phyloP scores from a whole-genome alignment of 805 yeast genomes.

The Zygoascus biomembranicola region DNA sequence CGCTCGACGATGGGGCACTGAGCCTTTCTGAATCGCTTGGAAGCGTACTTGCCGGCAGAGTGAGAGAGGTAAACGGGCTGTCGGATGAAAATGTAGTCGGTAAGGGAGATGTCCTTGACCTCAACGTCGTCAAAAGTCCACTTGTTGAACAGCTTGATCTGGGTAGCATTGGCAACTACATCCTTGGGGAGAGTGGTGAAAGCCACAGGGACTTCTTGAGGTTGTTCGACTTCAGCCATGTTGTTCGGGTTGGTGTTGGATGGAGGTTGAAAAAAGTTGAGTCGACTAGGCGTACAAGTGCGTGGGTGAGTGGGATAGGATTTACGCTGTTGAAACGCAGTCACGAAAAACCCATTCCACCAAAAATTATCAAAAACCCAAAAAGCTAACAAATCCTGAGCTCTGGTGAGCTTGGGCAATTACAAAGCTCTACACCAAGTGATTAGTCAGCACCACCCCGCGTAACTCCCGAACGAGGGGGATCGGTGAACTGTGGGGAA shows the following conservation, averaged over 20 bases:
- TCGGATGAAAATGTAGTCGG: conserved; percentile 97
- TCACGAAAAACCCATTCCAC: background rate
- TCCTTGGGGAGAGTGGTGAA: conserved; percentile 97
- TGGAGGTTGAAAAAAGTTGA: background rate
- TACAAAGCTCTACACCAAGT: background rate
- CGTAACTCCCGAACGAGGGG: background rate
- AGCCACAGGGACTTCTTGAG: conserved; percentile 53
- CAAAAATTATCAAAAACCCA: background rate
- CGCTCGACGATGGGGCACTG: conserved; percentile 99
- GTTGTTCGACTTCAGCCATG: conserved; percentile 15
- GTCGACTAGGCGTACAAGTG: background rate
- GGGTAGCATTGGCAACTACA: conserved; percentile 90
- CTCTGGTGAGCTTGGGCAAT: background rate
- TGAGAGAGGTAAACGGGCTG: conserved; percentile 96
- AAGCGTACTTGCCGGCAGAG: conserved; percentile 99
- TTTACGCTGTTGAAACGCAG: background rate
- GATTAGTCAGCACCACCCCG: background rate
- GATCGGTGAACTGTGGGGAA: background rate
- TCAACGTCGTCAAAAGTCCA: conserved; percentile 98
- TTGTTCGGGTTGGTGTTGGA: background rate
- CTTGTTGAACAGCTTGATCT: conserved; percentile 98
- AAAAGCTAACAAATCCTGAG: too few relatives aligned
- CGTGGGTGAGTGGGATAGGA: conserved; percentile 1
- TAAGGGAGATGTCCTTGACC: conserved; percentile 95
- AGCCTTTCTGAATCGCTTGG: conserved; percentile 99